phyloP scores from a whole-genome alignment of 306 rosid genomes.

The Lotus japonicus region DNA sequence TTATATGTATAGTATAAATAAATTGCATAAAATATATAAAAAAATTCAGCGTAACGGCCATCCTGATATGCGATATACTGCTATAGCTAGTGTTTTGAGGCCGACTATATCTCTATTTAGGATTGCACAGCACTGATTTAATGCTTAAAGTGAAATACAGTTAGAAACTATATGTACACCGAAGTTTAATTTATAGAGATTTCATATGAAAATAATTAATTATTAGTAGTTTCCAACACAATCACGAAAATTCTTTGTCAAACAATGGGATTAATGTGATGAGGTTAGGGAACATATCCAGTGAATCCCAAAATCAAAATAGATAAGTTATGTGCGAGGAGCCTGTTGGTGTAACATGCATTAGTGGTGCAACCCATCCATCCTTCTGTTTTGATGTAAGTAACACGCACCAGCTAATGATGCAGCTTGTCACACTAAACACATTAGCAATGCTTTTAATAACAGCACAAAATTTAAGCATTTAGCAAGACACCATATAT shows the following conservation, averaged over 20 bases:
- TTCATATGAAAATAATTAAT: neutral
- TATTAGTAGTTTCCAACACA: neutral
- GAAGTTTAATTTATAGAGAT: neutral
- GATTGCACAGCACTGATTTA: too few relatives aligned
- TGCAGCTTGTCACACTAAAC: neutral
- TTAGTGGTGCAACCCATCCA: neutral
- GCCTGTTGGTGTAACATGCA: neutral
- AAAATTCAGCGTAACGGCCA: too few relatives aligned
- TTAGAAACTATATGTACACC: neutral
- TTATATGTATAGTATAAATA: too few relatives aligned
- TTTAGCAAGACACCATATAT: neutral
- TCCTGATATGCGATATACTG: too few relatives aligned
- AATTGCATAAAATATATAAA: too few relatives aligned
- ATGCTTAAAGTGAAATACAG: neutral
- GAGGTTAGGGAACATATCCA: too few relatives aligned
- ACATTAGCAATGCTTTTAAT: neutral
- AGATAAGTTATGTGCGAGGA: too few relatives aligned
- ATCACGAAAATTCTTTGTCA: too few relatives aligned
- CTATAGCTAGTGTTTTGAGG: too few relatives aligned
- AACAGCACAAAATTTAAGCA: neutral
- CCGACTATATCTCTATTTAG: too few relatives aligned
- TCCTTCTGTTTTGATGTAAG: neutral
- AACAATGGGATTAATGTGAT: too few relatives aligned
- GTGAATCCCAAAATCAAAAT: too few relatives aligned
- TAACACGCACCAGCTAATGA: neutral